Base-by-base conservation (phyloP, 768 basidiomycete species). In the Tricholoma flavovirens region DNA sequence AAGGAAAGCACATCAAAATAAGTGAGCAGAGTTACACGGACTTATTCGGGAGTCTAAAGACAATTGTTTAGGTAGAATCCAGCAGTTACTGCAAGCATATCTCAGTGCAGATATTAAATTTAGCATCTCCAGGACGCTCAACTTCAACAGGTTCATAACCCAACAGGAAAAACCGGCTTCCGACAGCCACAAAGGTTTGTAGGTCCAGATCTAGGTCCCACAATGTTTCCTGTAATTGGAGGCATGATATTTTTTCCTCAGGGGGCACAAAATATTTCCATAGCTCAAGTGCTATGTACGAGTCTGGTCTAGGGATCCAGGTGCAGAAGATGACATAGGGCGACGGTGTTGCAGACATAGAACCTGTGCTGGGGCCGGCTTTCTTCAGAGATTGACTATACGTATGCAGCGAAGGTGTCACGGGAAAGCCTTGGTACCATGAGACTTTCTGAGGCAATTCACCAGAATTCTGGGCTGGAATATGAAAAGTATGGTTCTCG, bases 201-300 rank as follows among this genome's bases (percentile, higher is more conserved):
- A 67, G 50, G 49, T 67, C 64, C 6, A 62, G 49, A 12, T 66
- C 57, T 4, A 67, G 42, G 15, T 62, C 50, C 50, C 59, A 66
- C 1, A 69, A 12, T 26, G 51, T 53, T 1, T 62, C 45, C 11
- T 54, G 46, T 33, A 64, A 35, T n/a, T 67, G 55, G 1, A 70
- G 62, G 40, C 62, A 65, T 11, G 38, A 49, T 29, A 66, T 59
- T 22, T 52, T 46, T 22, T 67, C 65, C 4, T 63, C 55, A 5
- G 67, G 66, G 4, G 55, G 60, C 3, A 66, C 56, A 15, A 57
- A 26, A 24, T 67, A 63, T 33, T 62, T 61, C 61, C 64, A 69
- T 0, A 66, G 40, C 48, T 71, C 68, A 0, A 65, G 67, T 2
- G 53, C 53, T 26, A 60, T 19, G 19, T 51, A 30, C 3, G 52